A percentile compares a stretch with the other conserved stretches of the same genome.
Evolutionary conservation across 2,329 filamentous ascomycete genomes (phyloP).

Genomic region (Rhinocladiella similis): DNA sequence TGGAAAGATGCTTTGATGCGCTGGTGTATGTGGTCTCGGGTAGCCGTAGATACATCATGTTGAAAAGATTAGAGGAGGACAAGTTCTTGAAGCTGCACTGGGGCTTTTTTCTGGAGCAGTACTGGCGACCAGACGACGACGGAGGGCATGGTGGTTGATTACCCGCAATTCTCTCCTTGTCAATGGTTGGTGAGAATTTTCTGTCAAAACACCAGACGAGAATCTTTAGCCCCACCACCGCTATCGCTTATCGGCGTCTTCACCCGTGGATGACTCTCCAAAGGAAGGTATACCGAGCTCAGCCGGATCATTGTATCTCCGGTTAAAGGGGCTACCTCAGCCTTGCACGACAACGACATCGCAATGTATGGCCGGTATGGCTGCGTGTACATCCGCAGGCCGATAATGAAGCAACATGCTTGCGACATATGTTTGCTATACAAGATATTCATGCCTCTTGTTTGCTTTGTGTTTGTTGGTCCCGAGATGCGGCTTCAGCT

Average conservation of each 20-base stretch:
- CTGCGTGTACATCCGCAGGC: no score
- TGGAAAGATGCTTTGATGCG: no score
- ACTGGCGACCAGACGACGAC: not conserved
- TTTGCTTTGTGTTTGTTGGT: no score
- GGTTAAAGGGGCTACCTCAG: not conserved
- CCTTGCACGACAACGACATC: not conserved
- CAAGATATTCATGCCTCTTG: no score
- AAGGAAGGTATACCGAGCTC: not conserved
- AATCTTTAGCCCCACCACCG: not conserved
- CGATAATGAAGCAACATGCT: no score
- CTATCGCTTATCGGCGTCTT: not conserved
- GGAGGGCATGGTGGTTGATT: not conserved
- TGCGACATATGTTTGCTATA: no score
- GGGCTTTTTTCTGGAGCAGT: not conserved
- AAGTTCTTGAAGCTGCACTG: not conserved
- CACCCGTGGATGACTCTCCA: no score
- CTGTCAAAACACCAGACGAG: not conserved
- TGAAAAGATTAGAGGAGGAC: not conserved
- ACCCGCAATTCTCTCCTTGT: constrained; percentile 1
- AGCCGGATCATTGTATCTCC: not conserved
- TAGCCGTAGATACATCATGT: not conserved
- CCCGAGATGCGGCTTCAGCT: no score
- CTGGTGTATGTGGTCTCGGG: not conserved
- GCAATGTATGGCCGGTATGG: no score
- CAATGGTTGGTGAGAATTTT: constrained; percentile 2